Evolutionary conservation across 106 monocot genomes (phyloP), one percentile per base, ranked within the genome.

Genomic region (Dendrobium nobile): DNA sequence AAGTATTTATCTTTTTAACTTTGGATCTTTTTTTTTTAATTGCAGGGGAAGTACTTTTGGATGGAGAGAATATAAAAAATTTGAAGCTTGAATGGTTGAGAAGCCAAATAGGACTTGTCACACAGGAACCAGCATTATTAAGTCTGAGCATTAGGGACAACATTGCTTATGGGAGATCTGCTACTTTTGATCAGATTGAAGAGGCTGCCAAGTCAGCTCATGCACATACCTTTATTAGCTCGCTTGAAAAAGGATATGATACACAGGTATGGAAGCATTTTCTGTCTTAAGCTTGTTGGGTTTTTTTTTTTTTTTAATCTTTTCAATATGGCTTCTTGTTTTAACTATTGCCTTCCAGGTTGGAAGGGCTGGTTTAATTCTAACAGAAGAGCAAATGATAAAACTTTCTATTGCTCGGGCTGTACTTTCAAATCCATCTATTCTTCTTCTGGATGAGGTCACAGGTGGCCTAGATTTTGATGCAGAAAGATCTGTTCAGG

Each of bases 141-240:
- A 92, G 92, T 87, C 80, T 98, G 67, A 98, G 95, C 80, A 98
- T 98, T 79, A 92, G 87, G 80, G 98, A 95, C 58, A 98, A 98
- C 78, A 95, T 98, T 83, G 94, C 95, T 3, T 98, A 98, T 81
- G 98, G 98, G 84, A 85, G 98, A 82, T 84, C 94, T 85, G 89
- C 94, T 81, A 91, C 92, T 9, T 82, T 81, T 84, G 95, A 98
- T 88, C 92, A 98, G 68, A 98, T 98, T 70, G 98, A 98, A 85
- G 98, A 98, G 85, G 98, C 98, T 84, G 98, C 98, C 11, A 98
- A 98, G 86, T 95, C 91, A 67, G 99, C 99, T 54, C 95, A 99
- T 91, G 99, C 95, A 20, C 95, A 93, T 75, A 87, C 88, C 33
- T 99, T 95, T 81, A 95, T 95, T 40, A 93, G 87, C 75, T 95